phyloP scores from a whole-genome alignment of 2,329 filamentous ascomycete genomes.

The Orbilia oligospora region DNA sequence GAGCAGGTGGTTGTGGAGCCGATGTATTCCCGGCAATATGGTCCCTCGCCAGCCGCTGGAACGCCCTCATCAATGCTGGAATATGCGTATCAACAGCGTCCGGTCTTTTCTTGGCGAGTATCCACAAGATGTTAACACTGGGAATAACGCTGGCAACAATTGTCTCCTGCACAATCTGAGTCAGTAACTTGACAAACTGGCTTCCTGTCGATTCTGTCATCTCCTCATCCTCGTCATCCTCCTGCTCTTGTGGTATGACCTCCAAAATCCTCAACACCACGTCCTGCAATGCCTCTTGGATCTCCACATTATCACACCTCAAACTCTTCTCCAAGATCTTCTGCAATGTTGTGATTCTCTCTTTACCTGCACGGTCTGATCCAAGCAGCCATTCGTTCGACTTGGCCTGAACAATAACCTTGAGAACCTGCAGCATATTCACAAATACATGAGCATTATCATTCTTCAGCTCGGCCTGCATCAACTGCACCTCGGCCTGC shows the following conservation, averaged over 20 bases:
- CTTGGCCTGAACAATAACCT: conserved; percentile 89
- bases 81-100: conserved; percentile 92
- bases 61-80: conserved; percentile 87
- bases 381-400: conserved; percentile 87
- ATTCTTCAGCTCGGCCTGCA: conserved; percentile 83
- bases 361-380: conserved; percentile 70
- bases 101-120: conserved; percentile 85
- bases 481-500: conserved; percentile 79
- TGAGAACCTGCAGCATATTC: conserved; percentile 92
- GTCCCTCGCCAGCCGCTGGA: conserved; percentile 94
- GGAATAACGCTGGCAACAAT: conserved; percentile 86
- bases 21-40: conserved; percentile 78
- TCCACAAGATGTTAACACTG: conserved; percentile 94
- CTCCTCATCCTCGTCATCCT: conserved; percentile 87
- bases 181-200: conserved; percentile 88
- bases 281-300: conserved; percentile 87
- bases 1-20: conserved; percentile 66
- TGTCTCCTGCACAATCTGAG: conserved; percentile 87
- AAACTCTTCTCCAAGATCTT: conserved; percentile 91
- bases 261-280: conserved; percentile 87
- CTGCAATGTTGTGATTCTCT: conserved; percentile 78
- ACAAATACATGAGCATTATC: conserved; percentile 79
- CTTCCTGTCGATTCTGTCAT: conserved; percentile 81
- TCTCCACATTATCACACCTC: conserved; percentile 88
- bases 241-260: conserved; percentile 83